Base-by-base conservation (phyloP, 169 alveolate genomes). In the Besnoitia besnoiti region DNA sequence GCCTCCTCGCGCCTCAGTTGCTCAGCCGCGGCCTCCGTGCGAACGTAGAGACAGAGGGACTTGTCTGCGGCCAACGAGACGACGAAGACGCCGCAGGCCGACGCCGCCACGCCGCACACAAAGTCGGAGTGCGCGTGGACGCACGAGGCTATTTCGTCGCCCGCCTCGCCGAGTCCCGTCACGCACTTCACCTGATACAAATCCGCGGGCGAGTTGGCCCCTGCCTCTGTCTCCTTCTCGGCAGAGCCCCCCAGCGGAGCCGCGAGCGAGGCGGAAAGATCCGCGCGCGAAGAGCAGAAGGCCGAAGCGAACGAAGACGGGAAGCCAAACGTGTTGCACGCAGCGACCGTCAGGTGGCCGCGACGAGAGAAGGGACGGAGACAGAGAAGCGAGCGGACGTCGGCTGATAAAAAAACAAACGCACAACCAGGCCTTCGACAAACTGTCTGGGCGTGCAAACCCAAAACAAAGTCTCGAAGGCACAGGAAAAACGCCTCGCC, bases 271-370 rank as follows among this genome's bases (percentile, higher is more conserved):
- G 37, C 33, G 19, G 79, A 62, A 62, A 24, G 39, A 62, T 24
- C 33, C 24, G 67, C 14, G 79, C 7, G 39, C 42, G 82, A 73
- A 19, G 82, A 19, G n/a, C 12, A 73, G 39, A 42, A n/a, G 27
- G 14, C n/a, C 14, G 67, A 24, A 51, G 46, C 39, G 46, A 73
- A 37, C 39, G 82, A 73, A 27, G 67, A 51, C 67, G 82, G 40
- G 82, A 73, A 37, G 16, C n/a, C 82, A 27, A 37, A 35, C 40
- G 82, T 42, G 46, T 73, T 73, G 82, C 82, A 73, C n/a, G 82
- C 82, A 73, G 47, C 39, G 7, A 73, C 46, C 27, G 82, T 73
- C n/a, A 73, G 44, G 46, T n/a, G 46, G 8, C 82, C 82, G 46
- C 82, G 82, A 14, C 82, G 82, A 16, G 82, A 73, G 21, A 27